phyloP scores from a whole-genome alignment of 352 stramenopile genomes.

The Phytophthora colocasiae region DNA sequence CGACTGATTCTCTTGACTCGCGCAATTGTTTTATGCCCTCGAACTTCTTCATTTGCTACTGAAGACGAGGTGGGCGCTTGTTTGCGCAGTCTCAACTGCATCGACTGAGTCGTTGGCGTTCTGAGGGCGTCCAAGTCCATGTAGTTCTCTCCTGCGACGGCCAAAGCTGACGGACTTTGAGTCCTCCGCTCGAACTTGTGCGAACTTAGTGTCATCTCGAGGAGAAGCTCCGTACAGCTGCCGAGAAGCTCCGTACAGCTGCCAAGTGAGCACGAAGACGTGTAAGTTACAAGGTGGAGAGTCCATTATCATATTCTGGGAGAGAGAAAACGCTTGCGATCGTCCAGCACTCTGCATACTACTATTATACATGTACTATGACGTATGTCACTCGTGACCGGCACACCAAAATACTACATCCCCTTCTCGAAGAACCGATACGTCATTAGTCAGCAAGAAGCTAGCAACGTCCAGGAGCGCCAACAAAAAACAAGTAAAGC shows the following conservation, averaged over 20 bases:
- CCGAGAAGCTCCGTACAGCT: slow-evolving; percentile 9
- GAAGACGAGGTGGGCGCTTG: slow-evolving; percentile 23
- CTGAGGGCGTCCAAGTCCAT: slow-evolving; percentile 34
- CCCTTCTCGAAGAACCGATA: too few relatives aligned
- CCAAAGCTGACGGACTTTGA: slow-evolving; percentile 21
- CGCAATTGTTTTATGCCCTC: slow-evolving; percentile 22
- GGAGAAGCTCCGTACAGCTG: too few relatives aligned
- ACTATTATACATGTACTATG: too few relatives aligned
- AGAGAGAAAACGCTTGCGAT: slow-evolving; percentile 29
- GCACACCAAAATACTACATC: too few relatives aligned
- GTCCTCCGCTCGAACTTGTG: slow-evolving; percentile 7
- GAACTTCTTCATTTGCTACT: slow-evolving; percentile 17
- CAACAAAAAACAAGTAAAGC: too few relatives aligned
- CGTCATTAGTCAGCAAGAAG: too few relatives aligned
- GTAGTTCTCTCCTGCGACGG: slow-evolving; percentile 28
- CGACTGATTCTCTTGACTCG: slow-evolving; percentile 50
- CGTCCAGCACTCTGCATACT: not conserved
- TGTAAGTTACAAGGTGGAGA: slow-evolving; percentile 2
- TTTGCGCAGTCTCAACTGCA: slow-evolving; percentile 46
- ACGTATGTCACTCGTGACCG: too few relatives aligned
- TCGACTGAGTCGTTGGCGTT: slow-evolving; percentile 35
- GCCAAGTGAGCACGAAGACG: slow-evolving; percentile 7
- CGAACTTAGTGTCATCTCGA: slow-evolving; percentile 1
- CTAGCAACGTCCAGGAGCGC: too few relatives aligned
- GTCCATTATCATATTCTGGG: slow-evolving; percentile 27